phyloP scores from a whole-genome alignment of 1,284 basidiomycete genomes.

The Cerioporus squamosus region DNA sequence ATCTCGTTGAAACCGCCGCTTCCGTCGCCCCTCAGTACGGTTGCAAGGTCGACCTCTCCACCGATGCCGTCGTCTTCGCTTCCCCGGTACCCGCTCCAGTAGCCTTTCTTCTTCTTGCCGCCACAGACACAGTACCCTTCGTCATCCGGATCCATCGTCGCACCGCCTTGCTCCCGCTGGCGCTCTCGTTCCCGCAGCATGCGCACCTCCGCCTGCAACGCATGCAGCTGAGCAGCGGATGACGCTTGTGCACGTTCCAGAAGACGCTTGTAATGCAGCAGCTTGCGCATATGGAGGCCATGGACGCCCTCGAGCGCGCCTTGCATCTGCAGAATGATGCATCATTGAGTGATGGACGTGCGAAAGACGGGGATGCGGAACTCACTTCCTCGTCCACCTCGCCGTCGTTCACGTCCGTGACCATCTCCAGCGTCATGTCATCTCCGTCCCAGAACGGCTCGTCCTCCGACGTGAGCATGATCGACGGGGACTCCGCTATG shows the following conservation, averaged over 20 bases:
- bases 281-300: slow-evolving; percentile 63
- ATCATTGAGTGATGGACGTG: not conserved
- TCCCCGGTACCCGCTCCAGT: slow-evolving; percentile 66
- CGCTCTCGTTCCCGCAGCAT: slow-evolving; percentile 51
- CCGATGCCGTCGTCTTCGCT: slow-evolving; percentile 42
- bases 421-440: slow-evolving; percentile 62
- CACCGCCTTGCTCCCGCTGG: slow-evolving; percentile 30
- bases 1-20: slow-evolving; percentile 66
- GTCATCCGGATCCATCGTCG: slow-evolving; percentile 24
- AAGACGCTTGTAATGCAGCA: slow-evolving; percentile 75
- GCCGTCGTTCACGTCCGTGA: slow-evolving; percentile 69
- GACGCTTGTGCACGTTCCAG: slow-evolving; percentile 77
- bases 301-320: slow-evolving; percentile 56
- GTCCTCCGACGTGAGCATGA: slow-evolving; percentile 24
- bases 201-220: slow-evolving; percentile 74
- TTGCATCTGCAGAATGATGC: slow-evolving; percentile 51
- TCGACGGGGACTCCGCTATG: slow-evolving; percentile 17
- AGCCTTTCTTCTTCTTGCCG: slow-evolving; percentile 57
- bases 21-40: slow-evolving; percentile 54
- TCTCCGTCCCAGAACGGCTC: slow-evolving; percentile 43
- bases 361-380: slow-evolving; percentile 11
- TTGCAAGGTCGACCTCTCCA: slow-evolving; percentile 48
- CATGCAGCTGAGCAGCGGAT: slow-evolving; percentile 77
- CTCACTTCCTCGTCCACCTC: slow-evolving; percentile 71
- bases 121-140: slow-evolving; percentile 63